These are phyloP conservation scores for Wilhelminamyces savonicus DNA, from an alignment of 805 yeast species.

Conservation along the genomic window DNA sequence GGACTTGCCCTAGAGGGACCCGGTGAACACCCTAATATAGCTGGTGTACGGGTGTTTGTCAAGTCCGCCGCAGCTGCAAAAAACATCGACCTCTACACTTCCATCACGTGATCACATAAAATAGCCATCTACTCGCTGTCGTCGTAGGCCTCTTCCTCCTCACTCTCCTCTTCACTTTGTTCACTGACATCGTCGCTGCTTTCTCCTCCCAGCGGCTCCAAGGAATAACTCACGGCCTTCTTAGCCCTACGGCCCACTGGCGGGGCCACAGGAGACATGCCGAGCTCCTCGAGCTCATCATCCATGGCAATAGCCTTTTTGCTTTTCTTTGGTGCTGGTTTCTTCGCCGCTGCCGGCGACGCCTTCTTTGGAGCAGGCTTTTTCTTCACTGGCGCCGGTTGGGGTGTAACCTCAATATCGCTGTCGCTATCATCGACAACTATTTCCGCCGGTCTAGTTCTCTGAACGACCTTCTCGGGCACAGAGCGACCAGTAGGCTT, in stretches of 20 bases:
- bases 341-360: slow-evolving; percentile 1
- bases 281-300: slow-evolving; percentile 21
- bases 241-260: slow-evolving; percentile 2
- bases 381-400: too few species aligned
- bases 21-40: too few species aligned
- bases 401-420: too few species aligned
- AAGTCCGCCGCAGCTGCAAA: too few species aligned
- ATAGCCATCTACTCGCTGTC: slow-evolving; percentile 5
- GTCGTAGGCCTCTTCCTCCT: slow-evolving; percentile 3
- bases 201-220: slow-evolving; percentile 4
- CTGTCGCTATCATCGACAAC: too few species aligned
- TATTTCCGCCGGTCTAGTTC: too few species aligned
- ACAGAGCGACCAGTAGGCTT: too few species aligned
- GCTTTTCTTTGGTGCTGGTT: slow-evolving; percentile 2
- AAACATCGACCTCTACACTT: too few species aligned
- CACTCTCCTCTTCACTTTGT: slow-evolving; percentile 8
- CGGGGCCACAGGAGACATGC: background rate
- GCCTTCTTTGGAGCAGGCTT: slow-evolving; percentile 1
- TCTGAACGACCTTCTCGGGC: too few species aligned
- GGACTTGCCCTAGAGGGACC: too few species aligned
- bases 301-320: slow-evolving; percentile 5
- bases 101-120: too few species aligned
- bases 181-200: slow-evolving; percentile 10
- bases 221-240: slow-evolving; percentile 1
- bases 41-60: too few species aligned